Evolutionary conservation across 768 basidiomycete species (phyloP), one percentile per base, ranked within the genome.

Genomic region (Amanita exitialis): DNA sequence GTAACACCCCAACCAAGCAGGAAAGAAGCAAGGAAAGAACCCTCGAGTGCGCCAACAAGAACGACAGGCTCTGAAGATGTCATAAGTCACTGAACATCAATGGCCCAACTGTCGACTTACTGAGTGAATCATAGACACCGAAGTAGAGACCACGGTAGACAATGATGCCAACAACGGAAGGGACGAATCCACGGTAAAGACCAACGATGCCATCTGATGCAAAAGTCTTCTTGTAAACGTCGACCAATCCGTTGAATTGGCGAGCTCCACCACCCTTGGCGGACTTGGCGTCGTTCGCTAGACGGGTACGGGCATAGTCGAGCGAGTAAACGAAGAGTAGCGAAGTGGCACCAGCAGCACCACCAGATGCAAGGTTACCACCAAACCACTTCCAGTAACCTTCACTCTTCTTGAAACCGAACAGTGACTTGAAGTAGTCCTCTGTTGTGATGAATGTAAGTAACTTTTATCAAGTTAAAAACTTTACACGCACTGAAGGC

Each of bases 101-200:
- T 38, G 48, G 3, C 39, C 47, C 18, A 44, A 32, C 6, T 15
- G 12, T 6, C 32, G n/a, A 82, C 88, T 54, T 65, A 90, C 88
- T 92, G 59, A 92, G 80, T 28, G 88, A 92, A 66, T 92, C 90
- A 66, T 93, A 96, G 70, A 91, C 83, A 87, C 93, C 93, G 66
- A 96, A 96, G 78, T 92, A 96, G 66, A 97, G 90, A 83, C 95
- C 95, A 75, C 95, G 93, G 80, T 98, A 98, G 66, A 98, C 95
- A 61, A 99, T 83, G 76, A 99, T 99, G 73, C 96, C 96, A 60
- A 92, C 94, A 56, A 99, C 96, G 54, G 95, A 98, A 57, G 96
- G 96, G 51, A 98, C 83, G 73, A 99, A 98, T 55, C 96, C 96
- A 79, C 96, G 93, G 81, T 98, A 99, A 63, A 99, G 92, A 79